A percentile compares a stretch with the other conserved stretches of the same genome.
These are phyloP conservation scores for Dioscorea zingiberensis DNA, from an alignment of 106 monocot species.

Conservation along the genomic window DNA sequence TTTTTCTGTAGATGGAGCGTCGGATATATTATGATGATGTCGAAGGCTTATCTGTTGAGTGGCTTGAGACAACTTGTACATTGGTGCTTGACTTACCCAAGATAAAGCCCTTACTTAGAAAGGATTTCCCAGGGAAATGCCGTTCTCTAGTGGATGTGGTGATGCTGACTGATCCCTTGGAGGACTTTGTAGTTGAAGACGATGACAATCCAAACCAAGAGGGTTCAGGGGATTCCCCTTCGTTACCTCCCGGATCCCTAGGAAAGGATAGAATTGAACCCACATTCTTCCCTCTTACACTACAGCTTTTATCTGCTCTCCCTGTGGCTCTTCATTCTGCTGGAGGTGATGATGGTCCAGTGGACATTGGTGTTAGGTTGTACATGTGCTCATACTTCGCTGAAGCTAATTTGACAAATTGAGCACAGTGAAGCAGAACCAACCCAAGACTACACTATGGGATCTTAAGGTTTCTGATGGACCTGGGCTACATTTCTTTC, in stretches of 20 bases:
- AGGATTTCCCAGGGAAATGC: constrained; percentile 10
- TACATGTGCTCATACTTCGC: constrained; percentile 52
- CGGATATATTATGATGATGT: constrained; percentile 62
- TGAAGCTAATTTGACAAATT: not conserved
- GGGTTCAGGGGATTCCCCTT: not conserved
- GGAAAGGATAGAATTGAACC: constrained; percentile 17
- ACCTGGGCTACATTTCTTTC: not conserved
- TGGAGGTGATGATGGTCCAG: constrained; percentile 56
- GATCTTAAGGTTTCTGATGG: not conserved
- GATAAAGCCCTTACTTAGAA: constrained; percentile 19
- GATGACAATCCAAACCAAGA: constrained; percentile 6
- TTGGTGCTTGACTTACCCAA: constrained; percentile 45
- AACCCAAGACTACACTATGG: not conserved
- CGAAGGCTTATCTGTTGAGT: constrained; percentile 42
- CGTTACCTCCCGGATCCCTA: not conserved
- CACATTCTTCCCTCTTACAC: constrained; percentile 36
- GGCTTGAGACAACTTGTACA: constrained; percentile 43
- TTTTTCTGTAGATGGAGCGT: constrained; percentile 33
- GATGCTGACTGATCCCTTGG: constrained; percentile 30
- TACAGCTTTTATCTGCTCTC: constrained; percentile 28
- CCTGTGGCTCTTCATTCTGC: constrained; percentile 58
- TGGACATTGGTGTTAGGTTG: constrained; percentile 46
- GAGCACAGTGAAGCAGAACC: not conserved
- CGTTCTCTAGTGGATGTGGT: constrained; percentile 43
- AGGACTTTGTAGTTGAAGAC: constrained; percentile 3